Percentiles rank a stretch among this genome's conserved stretches.
These are phyloP conservation scores for Nannizziopsis arthrosporioides DNA, from an alignment of 2,329 filamentous ascomycete species.

Conservation along the genomic window DNA sequence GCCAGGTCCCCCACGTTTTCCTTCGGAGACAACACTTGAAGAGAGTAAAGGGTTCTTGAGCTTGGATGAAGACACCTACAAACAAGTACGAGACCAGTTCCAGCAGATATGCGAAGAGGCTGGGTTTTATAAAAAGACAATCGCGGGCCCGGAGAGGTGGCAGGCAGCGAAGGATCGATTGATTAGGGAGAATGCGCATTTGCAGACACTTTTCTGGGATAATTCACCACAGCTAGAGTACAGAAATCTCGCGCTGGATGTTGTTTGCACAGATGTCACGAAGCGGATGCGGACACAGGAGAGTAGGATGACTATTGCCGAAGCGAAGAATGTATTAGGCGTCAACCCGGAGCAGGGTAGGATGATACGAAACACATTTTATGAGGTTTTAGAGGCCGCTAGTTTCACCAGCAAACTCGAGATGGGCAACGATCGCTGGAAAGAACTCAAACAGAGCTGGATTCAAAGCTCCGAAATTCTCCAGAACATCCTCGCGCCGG, in stretches of 20 bases:
- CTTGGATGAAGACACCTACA: constrained; percentile 54
- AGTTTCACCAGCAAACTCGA: constrained; percentile 64
- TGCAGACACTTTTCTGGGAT: constrained; percentile 51
- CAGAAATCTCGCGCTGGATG: constrained; percentile 60
- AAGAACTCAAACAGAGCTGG: constrained; percentile 58
- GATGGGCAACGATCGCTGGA: constrained; percentile 59
- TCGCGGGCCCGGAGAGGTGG: constrained; percentile 62
- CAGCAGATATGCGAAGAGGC: constrained; percentile 57
- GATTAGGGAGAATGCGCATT: constrained; percentile 51
- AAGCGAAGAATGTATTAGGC: constrained; percentile 60
- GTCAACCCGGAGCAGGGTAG: constrained; percentile 58
- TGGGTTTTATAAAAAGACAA: constrained; percentile 61
- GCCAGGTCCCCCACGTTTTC: constrained; percentile 59
- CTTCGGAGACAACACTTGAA: constrained; percentile 70
- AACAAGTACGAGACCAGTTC: constrained; percentile 54
- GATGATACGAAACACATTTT: constrained; percentile 53
- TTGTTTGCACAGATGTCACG: constrained; percentile 70
- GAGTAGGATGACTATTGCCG: constrained; percentile 57
- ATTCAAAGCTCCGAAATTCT: constrained; percentile 47
- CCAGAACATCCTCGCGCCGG: constrained; percentile 42
- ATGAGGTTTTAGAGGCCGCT: constrained; percentile 52
- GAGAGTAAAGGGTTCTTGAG: constrained; percentile 60
- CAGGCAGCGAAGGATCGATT: constrained; percentile 57
- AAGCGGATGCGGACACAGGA: constrained; percentile 61
- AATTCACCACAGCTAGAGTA: constrained; percentile 48